A percentile compares a stretch with the other conserved stretches of the same genome.
Evolutionary conservation across 768 basidiomycete species (phyloP).

Genomic region (Solioccasus polychromus): DNA sequence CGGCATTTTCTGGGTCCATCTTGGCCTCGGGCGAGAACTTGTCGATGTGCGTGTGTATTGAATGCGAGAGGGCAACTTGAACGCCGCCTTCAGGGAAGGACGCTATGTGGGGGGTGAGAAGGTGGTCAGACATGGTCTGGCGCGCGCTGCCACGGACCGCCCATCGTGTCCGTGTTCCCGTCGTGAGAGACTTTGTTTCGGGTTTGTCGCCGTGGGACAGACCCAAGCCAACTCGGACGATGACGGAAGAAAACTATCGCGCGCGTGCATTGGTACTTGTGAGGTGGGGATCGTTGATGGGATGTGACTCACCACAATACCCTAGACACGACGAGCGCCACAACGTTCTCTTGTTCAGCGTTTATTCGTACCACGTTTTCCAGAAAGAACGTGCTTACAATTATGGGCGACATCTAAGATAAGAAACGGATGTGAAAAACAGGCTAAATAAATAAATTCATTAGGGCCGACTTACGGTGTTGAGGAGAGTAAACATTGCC

Average conservation of each 20-base stretch:
- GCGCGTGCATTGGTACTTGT: no score
- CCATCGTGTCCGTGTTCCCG: conserved; percentile 2
- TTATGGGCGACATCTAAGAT: conserved; percentile 13
- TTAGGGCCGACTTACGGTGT: conserved; percentile 5
- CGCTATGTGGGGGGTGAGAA: no score
- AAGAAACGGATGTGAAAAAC: no score
- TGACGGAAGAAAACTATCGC: conserved; percentile 27
- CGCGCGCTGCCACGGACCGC: background rate
- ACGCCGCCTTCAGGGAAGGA: no score
- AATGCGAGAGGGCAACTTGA: no score
- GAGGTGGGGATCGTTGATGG: background rate
- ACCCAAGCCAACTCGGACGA: conserved; percentile 24
- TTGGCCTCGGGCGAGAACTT: no score
- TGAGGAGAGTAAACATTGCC: no score
- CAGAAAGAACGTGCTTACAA: conserved; percentile 9
- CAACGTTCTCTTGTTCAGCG: background rate
- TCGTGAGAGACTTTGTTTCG: background rate
- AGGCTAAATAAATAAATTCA: no score
- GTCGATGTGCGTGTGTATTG: no score
- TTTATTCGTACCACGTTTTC: background rate
- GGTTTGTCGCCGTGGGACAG: conserved; percentile 17
- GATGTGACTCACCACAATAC: conserved; percentile 15
- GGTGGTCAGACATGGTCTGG: background rate
- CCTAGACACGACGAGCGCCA: no score
- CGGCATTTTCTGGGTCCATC: no score